Base-by-base conservation (phyloP, 257 asterid genomes). In the Capsicum rhomboideum region DNA sequence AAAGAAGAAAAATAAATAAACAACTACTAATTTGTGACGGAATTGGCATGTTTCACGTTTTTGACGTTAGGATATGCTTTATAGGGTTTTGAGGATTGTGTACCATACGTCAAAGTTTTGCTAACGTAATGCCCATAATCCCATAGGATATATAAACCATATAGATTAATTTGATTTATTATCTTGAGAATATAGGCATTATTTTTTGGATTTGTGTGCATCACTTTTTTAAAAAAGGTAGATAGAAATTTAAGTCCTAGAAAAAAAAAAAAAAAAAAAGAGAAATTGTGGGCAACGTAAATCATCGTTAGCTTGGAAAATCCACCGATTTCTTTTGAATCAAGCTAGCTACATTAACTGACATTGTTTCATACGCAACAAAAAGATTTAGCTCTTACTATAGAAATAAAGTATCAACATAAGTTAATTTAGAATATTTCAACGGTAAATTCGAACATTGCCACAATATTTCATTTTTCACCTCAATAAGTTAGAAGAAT, bases 1-100 rank as follows among this genome's bases (percentile, higher is more conserved):
- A 16, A 26, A 16, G 10, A 26, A 49, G 18, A 40, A 75, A 50
- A 16, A 50, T 28, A 63, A 63, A 26, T 63, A 13, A 49, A 29
- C 63, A 1, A 77, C 14, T 26, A 77, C 14, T 26, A 34, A 34
- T 2, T 26, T 61, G 37, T 83, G 84, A 67, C 21, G 18, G 64
- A 44, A 71, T n/a, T 23, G 46, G 83, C 88, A 79, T 78, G 67
- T 55, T 83, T 86, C 83, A 86, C 84, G 83, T 86, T 86, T n/a
- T 72, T 52, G 66, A 85, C 85, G 52, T 75, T 71, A 64, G 79
- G 52, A 82, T 74, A 50, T 75, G 87, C 0, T 74, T 52, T 72
- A 49, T 50, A 74, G 61, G 72, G 63, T 8, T 63, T 77, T 55
- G 1, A 6, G 6, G 66, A 59, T 13, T 44, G 84, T 44, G 78